Conservation (phyloP, 2,329 filamentous ascomycete species). For the Xylariaceae sp. region DNA sequence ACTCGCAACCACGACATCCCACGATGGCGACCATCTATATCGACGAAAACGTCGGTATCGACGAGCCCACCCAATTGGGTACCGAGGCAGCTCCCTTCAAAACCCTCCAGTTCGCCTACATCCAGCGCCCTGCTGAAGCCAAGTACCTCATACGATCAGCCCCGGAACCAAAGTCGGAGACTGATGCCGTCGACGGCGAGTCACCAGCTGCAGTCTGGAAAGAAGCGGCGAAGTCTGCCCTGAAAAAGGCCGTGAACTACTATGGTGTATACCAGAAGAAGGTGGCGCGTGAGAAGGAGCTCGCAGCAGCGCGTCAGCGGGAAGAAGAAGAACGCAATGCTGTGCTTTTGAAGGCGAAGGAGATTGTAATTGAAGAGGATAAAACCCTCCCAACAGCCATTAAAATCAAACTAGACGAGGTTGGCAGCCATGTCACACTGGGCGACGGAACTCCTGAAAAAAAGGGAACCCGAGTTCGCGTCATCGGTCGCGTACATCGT, state of each 20-base stretch:
- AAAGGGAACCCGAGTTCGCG: constrained; percentile 15
- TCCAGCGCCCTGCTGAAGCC: constrained; percentile 15
- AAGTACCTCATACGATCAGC: constrained; percentile 16
- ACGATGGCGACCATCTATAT: constrained; percentile 20
- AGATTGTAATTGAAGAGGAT: constrained; percentile 15
- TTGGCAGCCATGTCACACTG: constrained; percentile 13
- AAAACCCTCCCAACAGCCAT: constrained; percentile 7
- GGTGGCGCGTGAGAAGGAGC: constrained; percentile 15
- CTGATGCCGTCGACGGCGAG: constrained; percentile 8
- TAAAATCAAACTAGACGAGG: constrained; percentile 17
- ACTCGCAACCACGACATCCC: neutral
- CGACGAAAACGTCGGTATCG: constrained; percentile 15
- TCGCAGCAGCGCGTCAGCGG: constrained; percentile 11
- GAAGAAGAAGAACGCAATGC: constrained; percentile 17
- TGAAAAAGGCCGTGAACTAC: constrained; percentile 18
- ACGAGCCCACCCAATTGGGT: constrained; percentile 14
- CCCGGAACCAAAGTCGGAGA: neutral
- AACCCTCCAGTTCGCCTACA: constrained; percentile 18
- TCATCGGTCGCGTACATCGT: constrained; percentile 15
- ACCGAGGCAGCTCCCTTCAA: constrained; percentile 16
- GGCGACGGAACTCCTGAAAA: constrained; percentile 5
- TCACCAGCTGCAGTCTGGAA: constrained; percentile 6
- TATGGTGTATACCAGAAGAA: constrained; percentile 17
- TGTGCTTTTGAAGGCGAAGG: constrained; percentile 16
- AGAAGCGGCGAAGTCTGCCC: constrained; percentile 10